These are phyloP conservation scores for Rhododendron ferrugineum DNA, from an alignment of 148 eudicot species.

Conservation along the genomic window DNA sequence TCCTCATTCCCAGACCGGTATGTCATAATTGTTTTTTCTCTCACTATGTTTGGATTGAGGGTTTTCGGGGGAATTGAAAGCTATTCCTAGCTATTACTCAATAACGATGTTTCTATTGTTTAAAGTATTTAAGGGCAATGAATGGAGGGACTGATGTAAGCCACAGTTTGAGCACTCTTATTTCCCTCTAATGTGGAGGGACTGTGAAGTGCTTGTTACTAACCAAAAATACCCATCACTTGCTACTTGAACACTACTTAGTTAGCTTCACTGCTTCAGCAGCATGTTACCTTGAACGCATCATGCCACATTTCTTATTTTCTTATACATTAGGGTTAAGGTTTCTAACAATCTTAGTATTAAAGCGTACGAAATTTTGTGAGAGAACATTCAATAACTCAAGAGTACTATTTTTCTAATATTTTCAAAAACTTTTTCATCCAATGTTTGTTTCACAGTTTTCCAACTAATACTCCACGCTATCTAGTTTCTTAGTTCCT, in stretches of 20 bases:
- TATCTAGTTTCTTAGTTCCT: not conserved
- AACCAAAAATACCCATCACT: not conserved
- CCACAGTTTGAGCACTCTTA: not conserved
- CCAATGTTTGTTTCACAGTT: not conserved
- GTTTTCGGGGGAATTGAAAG: too few relatives aligned
- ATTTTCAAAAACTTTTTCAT: not conserved
- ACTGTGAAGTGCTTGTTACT: not conserved
- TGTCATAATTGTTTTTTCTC: slow-evolving; percentile 9
- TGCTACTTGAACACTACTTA: not conserved
- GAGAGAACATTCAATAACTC: not conserved
- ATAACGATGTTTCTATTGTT: not conserved
- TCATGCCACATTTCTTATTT: not conserved
- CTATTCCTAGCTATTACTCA: not conserved
- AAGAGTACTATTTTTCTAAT: not conserved
- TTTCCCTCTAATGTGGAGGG: not conserved
- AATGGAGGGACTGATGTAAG: not conserved
- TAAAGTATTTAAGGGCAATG: not conserved
- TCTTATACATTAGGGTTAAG: too few relatives aligned
- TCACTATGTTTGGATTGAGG: too few relatives aligned
- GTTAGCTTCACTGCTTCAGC: not conserved
- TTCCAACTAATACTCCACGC: not conserved
- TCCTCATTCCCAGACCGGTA: slow-evolving; percentile 40
- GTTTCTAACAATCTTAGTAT: not conserved
- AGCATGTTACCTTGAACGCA: not conserved
- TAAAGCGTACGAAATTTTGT: not conserved